These are phyloP conservation scores for Boletus coccyginus DNA, from an alignment of 768 basidiomycete species.

Conservation along the genomic window DNA sequence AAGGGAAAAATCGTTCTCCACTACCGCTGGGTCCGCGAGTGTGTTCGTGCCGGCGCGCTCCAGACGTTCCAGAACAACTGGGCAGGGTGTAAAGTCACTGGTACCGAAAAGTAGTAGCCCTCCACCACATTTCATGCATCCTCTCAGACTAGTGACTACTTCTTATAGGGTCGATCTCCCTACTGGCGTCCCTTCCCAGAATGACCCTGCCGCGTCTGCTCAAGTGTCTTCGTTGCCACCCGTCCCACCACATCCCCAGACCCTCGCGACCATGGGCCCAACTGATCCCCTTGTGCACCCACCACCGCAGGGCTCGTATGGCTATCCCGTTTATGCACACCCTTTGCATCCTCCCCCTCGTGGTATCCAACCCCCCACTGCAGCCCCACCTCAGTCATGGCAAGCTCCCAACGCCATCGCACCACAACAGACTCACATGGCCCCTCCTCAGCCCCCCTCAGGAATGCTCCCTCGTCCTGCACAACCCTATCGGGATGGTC, in stretches of 20 bases:
- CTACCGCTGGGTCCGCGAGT: conserved; percentile 74
- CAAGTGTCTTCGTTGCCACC: conserved; percentile 25
- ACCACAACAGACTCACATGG: conserved; percentile 62
- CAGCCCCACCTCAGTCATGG: conserved; percentile 62
- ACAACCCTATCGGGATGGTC: conserved; percentile 45
- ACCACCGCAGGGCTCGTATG: conserved; percentile 27
- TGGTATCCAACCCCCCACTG: conserved; percentile 44
- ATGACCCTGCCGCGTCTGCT: conserved; percentile 24
- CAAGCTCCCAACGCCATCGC: conserved; percentile 58
- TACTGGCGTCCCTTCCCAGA: conserved; percentile 15
- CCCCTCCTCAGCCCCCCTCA: conserved; percentile 44
- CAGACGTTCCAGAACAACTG: conserved; percentile 76
- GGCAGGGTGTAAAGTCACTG: conserved; percentile 79
- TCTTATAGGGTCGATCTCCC: conserved; percentile 26
- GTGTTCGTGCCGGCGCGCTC: conserved; percentile 63
- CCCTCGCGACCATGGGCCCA: conserved; percentile 28
- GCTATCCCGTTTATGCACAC: conserved; percentile 39
- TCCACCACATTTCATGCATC: background rate
- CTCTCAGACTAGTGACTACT: background rate
- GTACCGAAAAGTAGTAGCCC: conserved; percentile 61
- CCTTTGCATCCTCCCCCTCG: conserved; percentile 38
- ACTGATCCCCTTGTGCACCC: conserved; percentile 29
- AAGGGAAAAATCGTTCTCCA: conserved; percentile 77
- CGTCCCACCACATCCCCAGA: conserved; percentile 27
- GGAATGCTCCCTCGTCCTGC: conserved; percentile 46